Evolutionary conservation across 441 rosid species (phyloP), one percentile per base, ranked within the genome.

Genomic region (Manihot esculenta): DNA sequence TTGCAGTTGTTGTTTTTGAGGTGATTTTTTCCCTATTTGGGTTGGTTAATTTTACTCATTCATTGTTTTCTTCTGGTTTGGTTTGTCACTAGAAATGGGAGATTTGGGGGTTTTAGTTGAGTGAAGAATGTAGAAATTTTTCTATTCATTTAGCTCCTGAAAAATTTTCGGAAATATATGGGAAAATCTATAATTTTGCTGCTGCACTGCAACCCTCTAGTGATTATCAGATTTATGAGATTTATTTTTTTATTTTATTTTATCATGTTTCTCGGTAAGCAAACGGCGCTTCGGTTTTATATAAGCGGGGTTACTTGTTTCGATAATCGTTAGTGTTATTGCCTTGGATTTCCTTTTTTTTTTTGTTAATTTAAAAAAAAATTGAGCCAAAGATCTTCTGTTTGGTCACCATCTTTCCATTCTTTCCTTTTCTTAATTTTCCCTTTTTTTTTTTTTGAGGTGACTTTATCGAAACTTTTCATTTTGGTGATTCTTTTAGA

Each of bases 1-100:
- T 89, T 50, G 77, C 68, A 61, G 66, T 84, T 68, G 70, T 80
- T 68, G 33, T 82, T 64, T 83, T 80, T 72, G 80, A 84, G 88
- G 99, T 92, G 42, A 80, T 85, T 73, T 78, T 71, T 50, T 57
- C 27, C 73, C 33, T 79, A 64, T 60, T 66, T 64, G 85, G 69
- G 42, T 59, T 58, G 14, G 59, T 79, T 21, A 24, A 26, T 41
- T 50, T 65, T 17, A 30, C 73, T 51, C n/a, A 10, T 68, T 58
- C 41, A 14, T 64, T 45, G 41, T 53, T 45, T 58, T 44, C 53
- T 44, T 27, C 59, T 8, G 23, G 55, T 14, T 24, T 38, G 6
- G 13, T 59, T 55, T 50, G 85, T 72, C 24, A 9, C 5, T 15
- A 2, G 44, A 24, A 51, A 59, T 54, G 78, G 24, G 44, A 57